A percentile compares a stretch with the other conserved stretches of the same genome.
phyloP scores from a whole-genome alignment of 345 rosid species.

The Citrus sp. region DNA sequence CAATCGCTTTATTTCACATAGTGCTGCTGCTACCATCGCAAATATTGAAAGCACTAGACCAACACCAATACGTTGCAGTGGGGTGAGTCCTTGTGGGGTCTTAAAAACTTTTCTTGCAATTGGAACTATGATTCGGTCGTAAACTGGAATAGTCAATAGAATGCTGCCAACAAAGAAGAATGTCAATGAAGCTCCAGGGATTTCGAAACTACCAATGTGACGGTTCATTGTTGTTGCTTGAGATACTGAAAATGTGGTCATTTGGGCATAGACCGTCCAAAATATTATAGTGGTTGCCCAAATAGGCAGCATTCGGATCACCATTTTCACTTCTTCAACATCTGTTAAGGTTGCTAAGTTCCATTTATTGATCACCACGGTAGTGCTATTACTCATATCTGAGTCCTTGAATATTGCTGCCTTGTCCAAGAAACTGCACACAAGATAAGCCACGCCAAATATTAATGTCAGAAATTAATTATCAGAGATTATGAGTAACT shows the following conservation, averaged over 20 bases:
- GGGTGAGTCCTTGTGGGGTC: conserved; percentile 77
- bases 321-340: conserved; percentile 90
- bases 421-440: conserved; percentile 76
- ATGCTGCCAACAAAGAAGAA: conserved; percentile 85
- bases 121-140: conserved; percentile 62
- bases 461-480: neutral
- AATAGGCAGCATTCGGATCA: conserved; percentile 80
- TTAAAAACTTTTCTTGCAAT: conserved; percentile 44
- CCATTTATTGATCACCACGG: conserved; percentile 56
- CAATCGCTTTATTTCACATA: conserved; percentile 63
- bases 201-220: conserved; percentile 69
- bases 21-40: conserved; percentile 74
- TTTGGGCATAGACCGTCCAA: conserved; percentile 96
- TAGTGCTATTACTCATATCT: conserved; percentile 5
- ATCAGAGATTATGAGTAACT: neutral
- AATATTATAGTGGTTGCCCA: conserved; percentile 91
- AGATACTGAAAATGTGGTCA: conserved; percentile 90
- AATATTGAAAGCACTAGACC: conserved; percentile 55
- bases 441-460: neutral
- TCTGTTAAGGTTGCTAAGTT: conserved; percentile 76
- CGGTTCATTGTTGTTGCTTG: conserved; percentile 94
- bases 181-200: conserved; percentile 73
- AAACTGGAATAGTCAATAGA: conserved; percentile 76
- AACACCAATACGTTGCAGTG: conserved; percentile 75
- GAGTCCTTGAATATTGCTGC: conserved; percentile 64